Conservation (phyloP, 306 rosid species). For the Trifolium repens region DNA sequence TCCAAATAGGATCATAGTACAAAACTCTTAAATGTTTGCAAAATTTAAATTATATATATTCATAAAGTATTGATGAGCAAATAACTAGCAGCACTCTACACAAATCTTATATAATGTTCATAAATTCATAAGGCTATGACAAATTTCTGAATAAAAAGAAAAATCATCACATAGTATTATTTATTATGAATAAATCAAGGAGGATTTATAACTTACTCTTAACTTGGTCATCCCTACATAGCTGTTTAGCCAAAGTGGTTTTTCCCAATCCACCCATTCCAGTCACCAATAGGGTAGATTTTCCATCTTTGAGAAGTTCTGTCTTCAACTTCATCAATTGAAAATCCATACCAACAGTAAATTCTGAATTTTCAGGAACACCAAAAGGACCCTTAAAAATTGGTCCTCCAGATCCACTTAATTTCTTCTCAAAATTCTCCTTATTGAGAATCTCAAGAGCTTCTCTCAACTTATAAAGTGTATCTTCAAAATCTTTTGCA, state of each 20-base stretch:
- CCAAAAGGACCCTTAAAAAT: constrained; percentile 6
- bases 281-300: constrained; percentile 42
- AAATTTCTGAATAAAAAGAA: neutral
- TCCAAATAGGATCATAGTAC: no score
- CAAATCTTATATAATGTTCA: neutral
- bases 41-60: no score
- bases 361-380: constrained; percentile 39
- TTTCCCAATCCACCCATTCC: constrained; percentile 64
- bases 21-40: neutral
- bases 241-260: constrained; percentile 54
- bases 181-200: neutral
- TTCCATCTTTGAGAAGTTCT: constrained; percentile 41
- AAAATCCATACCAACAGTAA: constrained; percentile 49
- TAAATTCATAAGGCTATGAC: neutral
- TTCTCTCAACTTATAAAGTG: constrained; percentile 26
- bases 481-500: constrained; percentile 25
- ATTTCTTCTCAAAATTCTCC: neutral
- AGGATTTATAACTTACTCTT: constrained; percentile 34
- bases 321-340: constrained; percentile 45
- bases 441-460: constrained; percentile 13
- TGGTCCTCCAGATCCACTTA: neutral
- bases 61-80: neutral
- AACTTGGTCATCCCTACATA: constrained; percentile 51
- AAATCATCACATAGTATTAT: neutral
- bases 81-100: neutral